A percentile compares a stretch with the other conserved stretches of the same genome.
Evolutionary conservation across 1,284 basidiomycete genomes (phyloP).

Genomic region (Cutaneotrichosporon cavernicola): DNA sequence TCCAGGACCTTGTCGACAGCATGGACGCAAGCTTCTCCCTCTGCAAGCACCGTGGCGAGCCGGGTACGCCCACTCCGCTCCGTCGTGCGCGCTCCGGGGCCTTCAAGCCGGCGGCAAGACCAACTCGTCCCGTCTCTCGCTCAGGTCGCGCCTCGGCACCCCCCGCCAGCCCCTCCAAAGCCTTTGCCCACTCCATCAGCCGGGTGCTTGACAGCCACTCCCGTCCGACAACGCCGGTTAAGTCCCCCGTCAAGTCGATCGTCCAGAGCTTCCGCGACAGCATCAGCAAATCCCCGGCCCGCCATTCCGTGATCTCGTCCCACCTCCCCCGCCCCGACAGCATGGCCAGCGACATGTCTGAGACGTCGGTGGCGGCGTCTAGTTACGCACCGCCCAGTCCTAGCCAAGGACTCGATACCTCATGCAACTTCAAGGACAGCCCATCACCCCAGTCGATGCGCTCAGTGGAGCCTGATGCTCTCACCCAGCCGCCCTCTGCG

Average conservation of each 20-base stretch:
- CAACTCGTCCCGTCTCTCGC: background rate
- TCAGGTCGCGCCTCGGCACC: background rate
- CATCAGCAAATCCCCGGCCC: slow-evolving; percentile 30
- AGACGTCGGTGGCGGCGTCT: background rate
- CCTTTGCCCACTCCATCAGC: background rate
- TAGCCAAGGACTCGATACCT: no score
- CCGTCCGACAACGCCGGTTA: background rate
- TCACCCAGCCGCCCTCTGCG: background rate
- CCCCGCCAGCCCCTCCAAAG: slow-evolving; percentile 3
- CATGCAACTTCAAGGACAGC: no score
- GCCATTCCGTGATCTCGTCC: slow-evolving; percentile 6
- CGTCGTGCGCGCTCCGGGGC: slow-evolving; percentile 32
- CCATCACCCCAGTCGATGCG: background rate
- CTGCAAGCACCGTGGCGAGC: background rate
- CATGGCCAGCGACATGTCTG: slow-evolving; percentile 6
- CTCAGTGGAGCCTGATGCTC: background rate
- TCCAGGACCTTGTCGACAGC: slow-evolving; percentile 29
- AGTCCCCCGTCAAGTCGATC: slow-evolving; percentile 27
- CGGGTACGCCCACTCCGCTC: slow-evolving; percentile 33
- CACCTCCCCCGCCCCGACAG: background rate
- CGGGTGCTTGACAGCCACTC: background rate
- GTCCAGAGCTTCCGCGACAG: slow-evolving; percentile 43
- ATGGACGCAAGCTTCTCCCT: slow-evolving; percentile 25
- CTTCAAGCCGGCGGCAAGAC: slow-evolving; percentile 20
- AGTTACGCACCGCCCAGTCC: background rate